Percentiles rank a stretch among this genome's conserved stretches.
These are phyloP conservation scores for Apocynum venetum DNA, from an alignment of 257 asterid species.

Conservation along the genomic window DNA sequence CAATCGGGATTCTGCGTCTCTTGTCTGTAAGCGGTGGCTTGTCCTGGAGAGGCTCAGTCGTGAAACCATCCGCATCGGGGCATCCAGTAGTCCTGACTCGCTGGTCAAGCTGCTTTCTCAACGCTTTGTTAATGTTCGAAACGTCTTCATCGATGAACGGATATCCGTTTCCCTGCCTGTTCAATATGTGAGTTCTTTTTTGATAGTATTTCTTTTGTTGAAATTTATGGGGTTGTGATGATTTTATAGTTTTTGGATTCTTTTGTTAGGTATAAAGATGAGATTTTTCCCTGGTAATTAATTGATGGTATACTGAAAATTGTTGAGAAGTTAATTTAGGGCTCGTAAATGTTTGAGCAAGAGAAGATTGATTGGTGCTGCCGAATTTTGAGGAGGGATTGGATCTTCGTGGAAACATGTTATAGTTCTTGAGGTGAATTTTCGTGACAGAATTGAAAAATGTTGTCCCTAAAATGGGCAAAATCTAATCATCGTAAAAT, in stretches of 20 bases:
- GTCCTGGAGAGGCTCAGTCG: conserved; percentile 80
- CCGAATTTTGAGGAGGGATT: not conserved
- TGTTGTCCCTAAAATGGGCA: not conserved
- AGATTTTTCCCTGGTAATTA: not conserved
- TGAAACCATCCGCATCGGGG: conserved; percentile 62
- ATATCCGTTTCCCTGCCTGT: conserved; percentile 46
- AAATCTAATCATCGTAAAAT: not conserved
- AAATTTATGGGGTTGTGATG: not conserved
- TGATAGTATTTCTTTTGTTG: not conserved
- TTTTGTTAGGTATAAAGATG: not conserved
- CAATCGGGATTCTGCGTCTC: conserved; percentile 62
- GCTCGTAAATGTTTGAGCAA: not conserved
- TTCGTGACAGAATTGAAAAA: not conserved
- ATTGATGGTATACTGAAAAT: not conserved
- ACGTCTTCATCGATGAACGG: conserved; percentile 57
- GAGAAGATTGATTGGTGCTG: not conserved
- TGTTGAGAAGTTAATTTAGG: not conserved
- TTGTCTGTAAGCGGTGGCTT: conserved; percentile 91
- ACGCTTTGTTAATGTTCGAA: conserved; percentile 43
- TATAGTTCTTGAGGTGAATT: not conserved
- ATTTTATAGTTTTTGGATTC: not conserved
- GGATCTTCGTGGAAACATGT: not conserved
- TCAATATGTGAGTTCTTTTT: conserved; percentile 37
- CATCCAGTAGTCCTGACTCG: conserved; percentile 54
- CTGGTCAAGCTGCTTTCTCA: conserved; percentile 46